Percentiles rank a stretch among this genome's conserved stretches.
These are phyloP conservation scores for Musa schizocarpa DNA, from an alignment of 176 grass and related monocot species.

Conservation along the genomic window DNA sequence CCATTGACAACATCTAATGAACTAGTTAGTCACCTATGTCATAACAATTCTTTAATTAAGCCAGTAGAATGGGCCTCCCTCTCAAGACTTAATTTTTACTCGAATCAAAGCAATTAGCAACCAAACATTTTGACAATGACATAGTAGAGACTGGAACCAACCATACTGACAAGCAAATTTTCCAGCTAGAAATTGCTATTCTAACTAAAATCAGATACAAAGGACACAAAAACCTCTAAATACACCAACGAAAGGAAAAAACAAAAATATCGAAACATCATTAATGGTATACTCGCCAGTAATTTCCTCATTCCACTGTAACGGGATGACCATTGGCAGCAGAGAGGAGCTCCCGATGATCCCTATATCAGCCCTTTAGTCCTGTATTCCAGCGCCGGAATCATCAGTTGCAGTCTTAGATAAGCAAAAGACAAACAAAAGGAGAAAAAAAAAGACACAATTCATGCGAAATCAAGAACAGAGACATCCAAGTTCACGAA, in stretches of 20 bases:
- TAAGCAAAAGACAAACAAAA: background rate
- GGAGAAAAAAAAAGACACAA: background rate
- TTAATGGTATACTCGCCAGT: background rate
- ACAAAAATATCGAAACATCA: background rate
- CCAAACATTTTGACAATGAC: background rate
- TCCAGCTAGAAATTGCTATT: background rate
- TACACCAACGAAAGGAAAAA: background rate
- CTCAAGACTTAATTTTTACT: background rate
- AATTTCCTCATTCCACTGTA: background rate
- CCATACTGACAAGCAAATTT: background rate
- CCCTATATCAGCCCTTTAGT: slow-evolving; percentile 4
- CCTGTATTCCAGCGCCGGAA: background rate
- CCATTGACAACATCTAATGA: background rate
- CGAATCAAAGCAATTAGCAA: background rate
- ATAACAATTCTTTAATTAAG: background rate
- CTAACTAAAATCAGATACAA: background rate
- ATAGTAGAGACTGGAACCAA: background rate
- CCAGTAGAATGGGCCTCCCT: background rate
- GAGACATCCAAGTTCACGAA: background rate
- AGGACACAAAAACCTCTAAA: background rate
- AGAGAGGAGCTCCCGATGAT: background rate
- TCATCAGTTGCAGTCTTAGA: background rate
- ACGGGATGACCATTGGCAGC: background rate
- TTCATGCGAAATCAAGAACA: background rate
- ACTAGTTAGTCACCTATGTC: background rate